These are phyloP conservation scores for Boletus vinaceobasis DNA, from an alignment of 768 basidiomycete species.

Conservation along the genomic window DNA sequence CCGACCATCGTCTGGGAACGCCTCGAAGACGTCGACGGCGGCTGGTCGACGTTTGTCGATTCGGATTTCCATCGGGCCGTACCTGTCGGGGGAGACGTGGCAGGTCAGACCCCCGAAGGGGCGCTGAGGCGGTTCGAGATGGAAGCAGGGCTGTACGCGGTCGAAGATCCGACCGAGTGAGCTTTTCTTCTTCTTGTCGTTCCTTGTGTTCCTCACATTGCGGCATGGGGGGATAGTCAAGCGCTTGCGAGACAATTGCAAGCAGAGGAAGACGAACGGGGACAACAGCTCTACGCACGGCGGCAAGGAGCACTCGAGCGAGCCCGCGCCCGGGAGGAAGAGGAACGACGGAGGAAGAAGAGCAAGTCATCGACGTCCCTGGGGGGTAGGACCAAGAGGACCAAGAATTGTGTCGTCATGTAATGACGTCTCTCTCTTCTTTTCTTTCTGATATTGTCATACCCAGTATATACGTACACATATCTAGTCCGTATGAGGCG, in stretches of 20 bases:
- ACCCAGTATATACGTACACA: background rate
- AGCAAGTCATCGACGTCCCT: conserved; percentile 19
- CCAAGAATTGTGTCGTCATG: conserved; percentile 48
- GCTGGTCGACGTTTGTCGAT: conserved; percentile 75
- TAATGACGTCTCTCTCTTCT: background rate
- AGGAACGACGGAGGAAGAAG: conserved; percentile 14
- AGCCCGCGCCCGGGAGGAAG: conserved; percentile 16
- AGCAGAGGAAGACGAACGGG: conserved; percentile 68
- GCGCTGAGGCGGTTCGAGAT: conserved; percentile 50
- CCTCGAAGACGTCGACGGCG: conserved; percentile 83
- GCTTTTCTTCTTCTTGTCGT: conserved; percentile 23
- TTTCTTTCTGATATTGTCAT: background rate
- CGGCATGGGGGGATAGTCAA: conserved; percentile 37
- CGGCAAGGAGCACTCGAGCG: conserved; percentile 30
- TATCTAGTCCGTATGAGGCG: too few species aligned
- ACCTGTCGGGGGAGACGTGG: conserved; percentile 79
- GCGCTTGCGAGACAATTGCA: conserved; percentile 76
- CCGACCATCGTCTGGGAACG: conserved; percentile 87
- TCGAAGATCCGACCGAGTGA: conserved; percentile 59
- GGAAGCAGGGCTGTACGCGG: conserved; percentile 36
- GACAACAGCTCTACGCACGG: conserved; percentile 35
- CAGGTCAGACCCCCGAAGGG: conserved; percentile 66
- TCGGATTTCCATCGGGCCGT: conserved; percentile 58
- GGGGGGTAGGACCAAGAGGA: conserved; percentile 37
- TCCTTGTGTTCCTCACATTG: background rate